phyloP scores from a whole-genome alignment of 305 asterid species.

The Fraxinus platypoda region DNA sequence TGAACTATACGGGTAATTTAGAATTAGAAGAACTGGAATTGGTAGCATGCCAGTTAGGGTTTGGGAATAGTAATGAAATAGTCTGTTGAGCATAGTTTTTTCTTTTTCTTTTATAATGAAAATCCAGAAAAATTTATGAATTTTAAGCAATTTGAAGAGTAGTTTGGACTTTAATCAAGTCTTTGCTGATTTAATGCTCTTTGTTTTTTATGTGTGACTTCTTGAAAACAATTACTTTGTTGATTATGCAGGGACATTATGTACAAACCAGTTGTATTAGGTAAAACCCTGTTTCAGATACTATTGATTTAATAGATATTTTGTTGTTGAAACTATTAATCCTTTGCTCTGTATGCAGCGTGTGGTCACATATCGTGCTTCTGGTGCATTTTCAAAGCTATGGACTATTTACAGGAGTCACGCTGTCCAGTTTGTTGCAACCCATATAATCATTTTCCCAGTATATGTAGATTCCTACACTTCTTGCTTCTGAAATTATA shows the following conservation, averaged over 20 bases:
- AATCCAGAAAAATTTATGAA: background rate
- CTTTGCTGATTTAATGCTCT: background rate
- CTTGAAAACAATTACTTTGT: background rate
- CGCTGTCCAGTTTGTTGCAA: conserved; percentile 61
- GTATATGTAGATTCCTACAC: conserved; percentile 48
- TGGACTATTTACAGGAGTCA: conserved; percentile 39
- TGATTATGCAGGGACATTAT: conserved; percentile 53
- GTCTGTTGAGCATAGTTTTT: background rate
- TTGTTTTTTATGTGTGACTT: background rate
- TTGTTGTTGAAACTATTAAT: conserved; percentile 5
- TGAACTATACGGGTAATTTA: background rate
- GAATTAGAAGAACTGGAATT: background rate
- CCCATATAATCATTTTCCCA: conserved; percentile 50
- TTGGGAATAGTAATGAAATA: background rate
- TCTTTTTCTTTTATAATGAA: background rate
- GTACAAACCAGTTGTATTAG: conserved; percentile 69
- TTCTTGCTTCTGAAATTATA: conserved; percentile 46
- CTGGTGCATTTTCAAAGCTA: conserved; percentile 58
- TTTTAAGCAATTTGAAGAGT: background rate
- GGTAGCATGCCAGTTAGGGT: background rate
- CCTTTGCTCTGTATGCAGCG: conserved; percentile 33
- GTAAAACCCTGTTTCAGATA: conserved; percentile 27
- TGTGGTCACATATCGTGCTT: conserved; percentile 80
- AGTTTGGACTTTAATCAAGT: background rate
- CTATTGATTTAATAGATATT: background rate